Evolutionary conservation across 805 yeast species (phyloP), one percentile per base, ranked within the genome.

Genomic region (Candida ficus): DNA sequence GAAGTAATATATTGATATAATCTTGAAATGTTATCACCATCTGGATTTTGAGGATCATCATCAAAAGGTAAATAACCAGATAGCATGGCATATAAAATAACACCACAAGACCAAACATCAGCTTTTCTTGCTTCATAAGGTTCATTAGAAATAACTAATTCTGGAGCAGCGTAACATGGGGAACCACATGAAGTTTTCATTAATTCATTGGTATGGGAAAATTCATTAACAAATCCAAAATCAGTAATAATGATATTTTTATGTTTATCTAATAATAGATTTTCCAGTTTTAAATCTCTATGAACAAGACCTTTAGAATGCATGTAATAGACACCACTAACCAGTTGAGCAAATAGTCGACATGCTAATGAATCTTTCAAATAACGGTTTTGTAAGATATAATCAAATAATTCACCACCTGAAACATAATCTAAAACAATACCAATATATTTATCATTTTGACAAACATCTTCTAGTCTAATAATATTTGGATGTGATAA

Each of bases 131-230:
- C 97, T 50, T 85, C 88, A 59, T 93, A 93, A 13, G 95, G 89
- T 39, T 80, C 75, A 47, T 80, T 86, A 11, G 91, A 83, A 23
- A 89, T 82, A 4, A 93, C 99, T 43, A 93, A 67, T 60, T 93
- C 99, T 0, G 99, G 99, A 2, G 99, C 99, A 0, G 99, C 99
- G 62, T 91, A 91, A 61, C 99, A 91, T 1, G 99, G 99, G 3
- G 96, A 87, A 2, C 99, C 99, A 62, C 99, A 91, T 28, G 90
- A 78, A 1, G 98, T 91, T 58, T 80, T 81, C 98, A 91, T 93
- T 33, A 87, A 66, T 59, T 88, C 96, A 49, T 73, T 73, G 17
- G 71, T 73, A 27, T 64, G 63, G 35, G 56, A 57, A 46, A 66
- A 93, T 22, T 91, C 82, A 63, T 93, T 93, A 28, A 95, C 99